Evolutionary conservation across 179 eudicot genomes (phyloP).

Genomic region (Camellia oleifera): DNA sequence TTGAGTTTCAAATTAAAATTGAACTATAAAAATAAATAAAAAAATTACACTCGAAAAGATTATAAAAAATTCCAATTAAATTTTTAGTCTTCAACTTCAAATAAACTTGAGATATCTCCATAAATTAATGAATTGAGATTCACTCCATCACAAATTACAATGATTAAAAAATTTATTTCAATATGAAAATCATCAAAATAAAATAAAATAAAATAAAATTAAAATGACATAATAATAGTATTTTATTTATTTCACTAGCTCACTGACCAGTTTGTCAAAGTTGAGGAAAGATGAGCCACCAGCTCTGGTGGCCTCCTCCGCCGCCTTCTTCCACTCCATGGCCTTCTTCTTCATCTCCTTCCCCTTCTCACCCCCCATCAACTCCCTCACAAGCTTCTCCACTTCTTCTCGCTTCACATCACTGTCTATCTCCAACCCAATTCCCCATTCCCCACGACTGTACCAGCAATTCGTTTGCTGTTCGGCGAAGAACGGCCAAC

Average conservation of each 20-base stretch:
- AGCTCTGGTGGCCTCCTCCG: conserved; percentile 6
- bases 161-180: no score
- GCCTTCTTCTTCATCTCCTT: conserved; percentile 17
- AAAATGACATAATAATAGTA: no score
- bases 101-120: not conserved
- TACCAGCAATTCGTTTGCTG: conserved; percentile 24
- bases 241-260: no score
- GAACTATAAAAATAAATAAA: no score
- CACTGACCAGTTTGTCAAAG: conserved; percentile 15
- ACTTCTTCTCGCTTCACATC: conserved; percentile 25
- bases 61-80: no score
- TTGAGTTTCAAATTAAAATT: no score
- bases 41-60: no score
- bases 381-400: not conserved
- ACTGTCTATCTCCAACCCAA: conserved; percentile 21
- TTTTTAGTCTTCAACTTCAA: no score
- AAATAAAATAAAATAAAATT: no score
- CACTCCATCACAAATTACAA: no score
- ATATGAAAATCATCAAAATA: no score
- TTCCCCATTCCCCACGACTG: conserved; percentile 15
- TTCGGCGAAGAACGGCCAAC: conserved; percentile 28
- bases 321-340: conserved; percentile 22
- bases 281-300: conserved; percentile 17
- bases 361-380: conserved; percentile 23
- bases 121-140: no score